These are phyloP conservation scores for Agrocybe praecox DNA, from an alignment of 768 basidiomycete genomes.

Conservation along the genomic window DNA sequence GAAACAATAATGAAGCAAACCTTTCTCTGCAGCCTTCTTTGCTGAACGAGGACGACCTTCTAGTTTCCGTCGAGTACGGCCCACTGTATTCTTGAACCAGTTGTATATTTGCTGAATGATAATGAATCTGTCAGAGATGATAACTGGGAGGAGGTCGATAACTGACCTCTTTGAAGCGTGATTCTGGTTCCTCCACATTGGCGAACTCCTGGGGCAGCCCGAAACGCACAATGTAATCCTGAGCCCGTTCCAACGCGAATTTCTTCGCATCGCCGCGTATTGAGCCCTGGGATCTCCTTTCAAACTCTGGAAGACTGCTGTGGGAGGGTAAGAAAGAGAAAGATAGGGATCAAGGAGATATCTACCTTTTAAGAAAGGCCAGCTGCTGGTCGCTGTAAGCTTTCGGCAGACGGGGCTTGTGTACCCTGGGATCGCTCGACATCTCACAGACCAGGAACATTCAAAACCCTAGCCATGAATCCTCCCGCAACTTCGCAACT, in stretches of 20 bases:
- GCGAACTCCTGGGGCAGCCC: constrained; percentile 59
- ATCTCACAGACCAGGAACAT: constrained; percentile 30
- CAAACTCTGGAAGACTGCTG: constrained; percentile 57
- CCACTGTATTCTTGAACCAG: constrained; percentile 75
- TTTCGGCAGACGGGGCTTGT: constrained; percentile 67
- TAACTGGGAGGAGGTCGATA: not conserved
- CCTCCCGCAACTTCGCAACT: constrained; percentile 20
- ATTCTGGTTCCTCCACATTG: constrained; percentile 57
- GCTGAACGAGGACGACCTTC: constrained; percentile 56
- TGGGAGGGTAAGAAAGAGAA: constrained; percentile 6
- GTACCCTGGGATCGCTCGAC: constrained; percentile 63
- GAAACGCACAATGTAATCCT: constrained; percentile 61
- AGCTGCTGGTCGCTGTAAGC: constrained; percentile 67
- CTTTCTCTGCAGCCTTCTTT: constrained; percentile 55
- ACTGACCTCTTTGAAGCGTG: constrained; percentile 61
- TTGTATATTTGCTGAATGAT: constrained; percentile 69
- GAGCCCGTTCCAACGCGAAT: constrained; percentile 63
- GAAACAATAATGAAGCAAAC: constrained; percentile 23
- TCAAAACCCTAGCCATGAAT: constrained; percentile 23
- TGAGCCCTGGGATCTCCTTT: constrained; percentile 57
- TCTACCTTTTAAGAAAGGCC: constrained; percentile 54
- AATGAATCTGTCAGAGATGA: constrained; percentile 12
- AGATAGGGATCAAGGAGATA: not conserved
- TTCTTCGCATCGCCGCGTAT: constrained; percentile 72
- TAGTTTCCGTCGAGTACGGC: constrained; percentile 57